Evolutionary conservation across 1,139 yeast genomes (phyloP), one percentile per base, ranked within the genome.

Genomic region (Pichia sp.): DNA sequence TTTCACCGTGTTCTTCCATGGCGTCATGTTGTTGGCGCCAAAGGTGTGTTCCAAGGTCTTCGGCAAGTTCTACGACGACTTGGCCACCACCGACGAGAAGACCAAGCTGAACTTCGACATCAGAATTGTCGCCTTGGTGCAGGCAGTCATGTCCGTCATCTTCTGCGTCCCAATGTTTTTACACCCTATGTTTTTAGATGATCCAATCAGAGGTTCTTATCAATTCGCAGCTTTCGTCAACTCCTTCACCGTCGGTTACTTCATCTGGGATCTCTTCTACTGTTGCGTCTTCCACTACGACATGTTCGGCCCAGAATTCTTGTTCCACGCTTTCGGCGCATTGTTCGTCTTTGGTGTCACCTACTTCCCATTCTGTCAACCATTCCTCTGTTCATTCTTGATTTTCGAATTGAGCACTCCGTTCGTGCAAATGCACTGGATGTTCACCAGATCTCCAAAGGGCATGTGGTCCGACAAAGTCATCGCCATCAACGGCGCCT

Each of bases 361-460:
- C 7, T 69, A 74, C 42, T 48, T 56, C 10, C 81, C 81, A 14
- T 77, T 70, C 58, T 73, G 77, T 55, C 69, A 74, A 58, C 82
- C 83, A 21, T 72, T 75, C 72, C 67, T 75, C 36, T 80, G 81
- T 1, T 73, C 74, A 1, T 79, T 79, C 56, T 68, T 79, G 52
- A 57, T 76, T 22, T 79, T 75, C 58, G 84, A 79, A 58, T 67
- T 76, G 52, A 74, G 81, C 48, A 76, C 83, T 11, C 84, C 83
- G 2, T 79, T 79, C 62, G 84, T 79, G 51, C 79, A 79, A 58
- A 56, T 77, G 57, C 76, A 79, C 60, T 79, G 82, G 81, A 79
- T 76, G 64, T 75, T 79, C 22, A 70, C 79, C 12, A 67, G 74
- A 49, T 67, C 78, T 41, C 83, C 83, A 1, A 67, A 67, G 1